These are phyloP conservation scores for Lunularia cruciata DNA, from an alignment of 225 moss, liverwort and hornwort genomes.

Conservation along the genomic window DNA sequence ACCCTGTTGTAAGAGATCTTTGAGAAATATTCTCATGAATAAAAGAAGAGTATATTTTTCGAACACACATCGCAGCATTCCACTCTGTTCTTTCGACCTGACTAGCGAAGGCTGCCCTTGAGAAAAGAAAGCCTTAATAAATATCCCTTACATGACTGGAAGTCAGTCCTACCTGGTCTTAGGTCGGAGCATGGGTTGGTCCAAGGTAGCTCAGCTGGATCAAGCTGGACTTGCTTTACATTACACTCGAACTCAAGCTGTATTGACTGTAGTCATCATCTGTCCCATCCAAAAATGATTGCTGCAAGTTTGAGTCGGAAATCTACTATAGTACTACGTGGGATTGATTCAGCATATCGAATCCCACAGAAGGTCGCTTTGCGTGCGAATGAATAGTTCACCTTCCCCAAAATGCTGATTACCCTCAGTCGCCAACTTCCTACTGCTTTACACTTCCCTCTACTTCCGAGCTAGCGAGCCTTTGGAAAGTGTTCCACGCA, in stretches of 20 bases:
- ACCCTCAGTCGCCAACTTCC: too few species aligned
- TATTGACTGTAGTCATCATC: constrained; percentile 5
- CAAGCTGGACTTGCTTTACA: neutral
- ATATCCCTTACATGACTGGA: neutral
- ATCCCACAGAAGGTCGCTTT: neutral
- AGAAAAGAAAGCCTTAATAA: too few species aligned
- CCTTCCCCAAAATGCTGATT: neutral
- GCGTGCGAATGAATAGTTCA: neutral
- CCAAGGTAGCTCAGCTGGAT: constrained; percentile 5
- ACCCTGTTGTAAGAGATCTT: too few species aligned
- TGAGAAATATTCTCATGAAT: too few species aligned
- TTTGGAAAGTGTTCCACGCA: too few species aligned
- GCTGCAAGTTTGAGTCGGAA: neutral
- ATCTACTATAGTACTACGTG: neutral
- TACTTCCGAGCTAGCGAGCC: too few species aligned
- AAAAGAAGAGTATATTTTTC: too few species aligned
- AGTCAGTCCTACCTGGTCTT: neutral
- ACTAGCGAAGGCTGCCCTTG: too few species aligned
- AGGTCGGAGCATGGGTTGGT: neutral
- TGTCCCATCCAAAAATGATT: constrained; percentile 5
- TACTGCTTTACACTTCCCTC: too few species aligned
- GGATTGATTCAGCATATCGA: too few species aligned
- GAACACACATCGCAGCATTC: too few species aligned
- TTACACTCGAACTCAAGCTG: neutral
- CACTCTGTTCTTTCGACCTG: too few species aligned